phyloP scores from a whole-genome alignment of 495 filamentous ascomycete genomes.

The Apiosordaria backusii region DNA sequence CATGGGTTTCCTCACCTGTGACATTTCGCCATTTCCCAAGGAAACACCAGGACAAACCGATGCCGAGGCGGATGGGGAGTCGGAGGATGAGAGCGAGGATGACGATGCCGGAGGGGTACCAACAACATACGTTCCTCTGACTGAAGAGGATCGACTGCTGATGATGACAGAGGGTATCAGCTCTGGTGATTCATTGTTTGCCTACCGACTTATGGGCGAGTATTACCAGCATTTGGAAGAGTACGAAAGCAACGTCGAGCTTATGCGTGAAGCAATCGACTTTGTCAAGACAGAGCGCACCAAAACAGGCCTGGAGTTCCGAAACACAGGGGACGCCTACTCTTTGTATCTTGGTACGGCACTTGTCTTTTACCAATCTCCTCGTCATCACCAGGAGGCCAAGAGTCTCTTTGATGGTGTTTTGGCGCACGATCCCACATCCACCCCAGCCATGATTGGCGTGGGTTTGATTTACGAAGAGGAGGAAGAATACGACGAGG shows the following conservation, averaged over 20 bases:
- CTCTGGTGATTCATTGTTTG: conserved; percentile 69
- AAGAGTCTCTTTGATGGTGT: conserved; percentile 76
- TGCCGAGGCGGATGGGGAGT: conserved; percentile 23
- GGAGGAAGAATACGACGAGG: conserved; percentile 77
- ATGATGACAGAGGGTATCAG: conserved; percentile 82
- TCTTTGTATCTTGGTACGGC: conserved; percentile 75
- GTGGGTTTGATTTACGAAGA: conserved; percentile 89
- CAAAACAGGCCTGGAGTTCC: conserved; percentile 62
- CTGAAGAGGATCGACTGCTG: conserved; percentile 67
- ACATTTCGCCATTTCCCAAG: conserved; percentile 76
- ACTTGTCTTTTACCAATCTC: conserved; percentile 81
- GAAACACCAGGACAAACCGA: conserved; percentile 19
- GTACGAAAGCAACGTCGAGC: conserved; percentile 76
- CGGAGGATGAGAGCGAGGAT: conserved; percentile 46
- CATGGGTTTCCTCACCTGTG: conserved; percentile 73
- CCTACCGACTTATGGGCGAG: conserved; percentile 78
- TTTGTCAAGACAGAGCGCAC: conserved; percentile 56
- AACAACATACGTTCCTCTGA: conserved; percentile 50
- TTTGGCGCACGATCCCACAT: conserved; percentile 64
- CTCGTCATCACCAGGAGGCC: conserved; percentile 84
- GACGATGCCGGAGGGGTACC: conserved; percentile 50
- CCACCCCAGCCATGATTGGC: conserved; percentile 78
- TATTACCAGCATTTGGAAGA: conserved; percentile 85
- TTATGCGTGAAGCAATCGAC: conserved; percentile 66
- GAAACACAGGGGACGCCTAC: conserved; percentile 66